Evolutionary conservation across 2,329 filamentous ascomycete genomes (phyloP).

Genomic region (Epichloe hybrida): DNA sequence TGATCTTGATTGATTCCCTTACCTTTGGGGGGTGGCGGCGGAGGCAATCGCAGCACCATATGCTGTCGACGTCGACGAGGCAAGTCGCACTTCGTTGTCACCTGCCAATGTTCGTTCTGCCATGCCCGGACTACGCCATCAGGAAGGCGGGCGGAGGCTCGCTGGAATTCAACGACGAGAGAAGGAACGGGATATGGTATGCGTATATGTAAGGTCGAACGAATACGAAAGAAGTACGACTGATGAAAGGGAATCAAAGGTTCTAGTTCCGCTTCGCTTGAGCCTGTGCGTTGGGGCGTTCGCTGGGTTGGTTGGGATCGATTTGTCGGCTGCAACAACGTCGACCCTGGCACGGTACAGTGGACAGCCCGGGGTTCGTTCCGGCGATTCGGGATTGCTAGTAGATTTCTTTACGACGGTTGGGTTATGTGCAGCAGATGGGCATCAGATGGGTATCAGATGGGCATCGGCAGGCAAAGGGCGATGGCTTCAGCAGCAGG

Average conservation of each 20-base stretch:
- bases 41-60: constrained; percentile 14
- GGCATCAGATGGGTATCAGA: not conserved
- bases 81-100: constrained; percentile 43
- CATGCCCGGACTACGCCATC: constrained; percentile 54
- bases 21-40: constrained; percentile 15
- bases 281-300: constrained; percentile 1
- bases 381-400: not conserved
- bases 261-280: not conserved
- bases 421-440: not conserved
- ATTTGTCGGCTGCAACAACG: not conserved
- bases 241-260: not conserved
- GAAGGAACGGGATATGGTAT: constrained; percentile 1
- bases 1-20: constrained; percentile 3
- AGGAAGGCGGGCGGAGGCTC: constrained; percentile 30
- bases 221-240: not conserved
- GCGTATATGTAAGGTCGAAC: not conserved
- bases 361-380: not conserved
- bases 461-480: not conserved
- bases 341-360: not conserved
- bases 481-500: not conserved
- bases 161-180: constrained; percentile 8
- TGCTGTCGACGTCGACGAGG: constrained; percentile 24
- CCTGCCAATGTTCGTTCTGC: constrained; percentile 47
- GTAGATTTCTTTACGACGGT: not conserved
- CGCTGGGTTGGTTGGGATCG: constrained; percentile 1